phyloP scores from a whole-genome alignment of 2,329 filamentous ascomycete genomes.

The Orbilia brochopaga region DNA sequence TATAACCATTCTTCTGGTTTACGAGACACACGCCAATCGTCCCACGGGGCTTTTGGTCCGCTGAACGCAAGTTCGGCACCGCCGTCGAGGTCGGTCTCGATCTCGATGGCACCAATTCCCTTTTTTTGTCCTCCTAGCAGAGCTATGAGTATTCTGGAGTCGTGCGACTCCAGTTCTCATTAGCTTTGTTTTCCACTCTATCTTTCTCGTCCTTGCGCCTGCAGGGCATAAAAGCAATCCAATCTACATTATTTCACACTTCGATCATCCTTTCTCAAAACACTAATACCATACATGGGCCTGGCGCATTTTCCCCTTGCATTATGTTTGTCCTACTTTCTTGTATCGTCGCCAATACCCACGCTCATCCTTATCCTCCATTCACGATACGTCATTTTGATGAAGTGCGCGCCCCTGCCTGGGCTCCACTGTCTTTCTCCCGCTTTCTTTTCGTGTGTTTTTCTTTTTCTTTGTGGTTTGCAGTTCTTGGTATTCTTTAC shows the following conservation, averaged over 20 bases:
- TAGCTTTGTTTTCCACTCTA: not conserved
- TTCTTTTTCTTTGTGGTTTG: constrained; percentile 8
- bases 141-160: not conserved
- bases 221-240: not conserved
- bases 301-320: constrained; percentile 39
- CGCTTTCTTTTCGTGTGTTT: constrained; percentile 5
- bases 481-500: constrained; percentile 7
- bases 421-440: constrained; percentile 12
- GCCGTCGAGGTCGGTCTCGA: not conserved
- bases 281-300: constrained; percentile 24
- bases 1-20: constrained; percentile 35
- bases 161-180: not conserved
- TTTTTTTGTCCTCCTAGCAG: not conserved
- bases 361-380: constrained; percentile 20
- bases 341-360: constrained; percentile 30
- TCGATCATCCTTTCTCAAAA: constrained; percentile 12
- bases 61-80: constrained; percentile 2
- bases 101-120: constrained; percentile 3
- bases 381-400: constrained; percentile 35
- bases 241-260: not conserved
- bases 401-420: constrained; percentile 17
- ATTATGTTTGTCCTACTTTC: constrained; percentile 17
- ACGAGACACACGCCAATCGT: constrained; percentile 36
- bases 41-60: constrained; percentile 1
- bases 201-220: not conserved